These are phyloP conservation scores for Tausonia pullulans DNA, from an alignment of 1,284 basidiomycete genomes.

Conservation along the genomic window DNA sequence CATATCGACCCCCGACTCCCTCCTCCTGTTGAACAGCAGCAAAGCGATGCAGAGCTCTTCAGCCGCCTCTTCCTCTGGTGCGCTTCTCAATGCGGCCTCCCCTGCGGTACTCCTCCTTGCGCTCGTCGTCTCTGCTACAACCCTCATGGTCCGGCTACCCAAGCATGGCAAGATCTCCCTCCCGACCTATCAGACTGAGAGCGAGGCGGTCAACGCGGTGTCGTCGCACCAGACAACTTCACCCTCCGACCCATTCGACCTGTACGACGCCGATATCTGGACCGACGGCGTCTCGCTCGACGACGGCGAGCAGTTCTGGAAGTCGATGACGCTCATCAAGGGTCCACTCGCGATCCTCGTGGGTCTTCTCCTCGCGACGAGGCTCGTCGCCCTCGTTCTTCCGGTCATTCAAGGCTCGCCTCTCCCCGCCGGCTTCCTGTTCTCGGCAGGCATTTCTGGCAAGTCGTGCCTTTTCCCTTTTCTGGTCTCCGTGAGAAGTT, in stretches of 20 bases:
- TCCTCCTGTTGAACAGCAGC: too few relatives aligned
- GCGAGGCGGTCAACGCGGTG: not conserved
- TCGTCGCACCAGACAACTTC: not conserved
- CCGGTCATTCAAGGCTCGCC: constrained; percentile 22
- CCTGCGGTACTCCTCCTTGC: not conserved
- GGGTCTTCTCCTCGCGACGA: constrained; percentile 41
- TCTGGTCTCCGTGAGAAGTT: too few relatives aligned
- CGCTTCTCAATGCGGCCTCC: too few relatives aligned
- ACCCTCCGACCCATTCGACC: constrained; percentile 57
- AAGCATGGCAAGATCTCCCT: not conserved
- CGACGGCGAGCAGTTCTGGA: constrained; percentile 41
- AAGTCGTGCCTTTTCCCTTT: too few relatives aligned
- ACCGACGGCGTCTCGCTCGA: constrained; percentile 65
- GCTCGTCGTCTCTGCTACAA: constrained; percentile 6
- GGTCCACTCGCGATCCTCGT: constrained; percentile 41
- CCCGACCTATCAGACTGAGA: not conserved
- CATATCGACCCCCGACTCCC: too few relatives aligned
- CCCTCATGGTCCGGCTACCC: not conserved
- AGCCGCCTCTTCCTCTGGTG: too few relatives aligned
- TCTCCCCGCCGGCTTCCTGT: constrained; percentile 18
- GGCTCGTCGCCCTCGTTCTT: constrained; percentile 46
- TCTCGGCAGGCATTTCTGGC: constrained; percentile 26
- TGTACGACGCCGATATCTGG: constrained; percentile 56
- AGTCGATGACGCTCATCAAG: constrained; percentile 43
- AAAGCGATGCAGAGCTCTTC: too few relatives aligned